These are phyloP conservation scores for Botrytis paeoniae DNA, from an alignment of 2,329 filamentous ascomycete genomes.

Conservation along the genomic window DNA sequence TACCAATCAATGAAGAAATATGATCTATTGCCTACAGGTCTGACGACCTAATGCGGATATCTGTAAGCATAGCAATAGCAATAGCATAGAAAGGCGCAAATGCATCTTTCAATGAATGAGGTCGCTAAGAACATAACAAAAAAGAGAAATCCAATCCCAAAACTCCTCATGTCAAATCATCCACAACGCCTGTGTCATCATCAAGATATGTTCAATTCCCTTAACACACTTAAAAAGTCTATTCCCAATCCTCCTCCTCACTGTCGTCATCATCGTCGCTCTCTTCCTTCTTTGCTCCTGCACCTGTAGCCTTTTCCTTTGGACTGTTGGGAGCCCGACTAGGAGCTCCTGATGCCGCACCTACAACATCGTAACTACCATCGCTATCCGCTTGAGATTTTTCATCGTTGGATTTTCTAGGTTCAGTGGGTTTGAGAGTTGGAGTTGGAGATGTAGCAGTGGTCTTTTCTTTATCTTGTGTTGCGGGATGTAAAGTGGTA, in stretches of 20 bases:
- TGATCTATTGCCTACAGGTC: background rate
- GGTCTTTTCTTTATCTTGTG: slow-evolving; percentile 38
- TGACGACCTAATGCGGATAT: background rate
- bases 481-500: slow-evolving; percentile 56
- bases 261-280: slow-evolving; percentile 57
- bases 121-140: background rate
- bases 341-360: slow-evolving; percentile 68
- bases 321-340: slow-evolving; percentile 74
- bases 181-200: slow-evolving; percentile 23
- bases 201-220: background rate
- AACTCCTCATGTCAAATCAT: background rate
- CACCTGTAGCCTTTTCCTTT: slow-evolving; percentile 54
- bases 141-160: background rate
- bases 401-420: slow-evolving; percentile 78
- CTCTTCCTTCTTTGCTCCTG: slow-evolving; percentile 56
- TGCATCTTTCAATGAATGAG: background rate
- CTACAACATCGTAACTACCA: slow-evolving; percentile 91
- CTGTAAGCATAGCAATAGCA: background rate
- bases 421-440: slow-evolving; percentile 58
- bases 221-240: slow-evolving; percentile 26
- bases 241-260: slow-evolving; percentile 78
- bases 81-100: background rate
- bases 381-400: slow-evolving; percentile 92
- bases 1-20: background rate
- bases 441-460: background rate